Conservation (phyloP, 208 protist species). For the Giardia duodenalis region DNA sequence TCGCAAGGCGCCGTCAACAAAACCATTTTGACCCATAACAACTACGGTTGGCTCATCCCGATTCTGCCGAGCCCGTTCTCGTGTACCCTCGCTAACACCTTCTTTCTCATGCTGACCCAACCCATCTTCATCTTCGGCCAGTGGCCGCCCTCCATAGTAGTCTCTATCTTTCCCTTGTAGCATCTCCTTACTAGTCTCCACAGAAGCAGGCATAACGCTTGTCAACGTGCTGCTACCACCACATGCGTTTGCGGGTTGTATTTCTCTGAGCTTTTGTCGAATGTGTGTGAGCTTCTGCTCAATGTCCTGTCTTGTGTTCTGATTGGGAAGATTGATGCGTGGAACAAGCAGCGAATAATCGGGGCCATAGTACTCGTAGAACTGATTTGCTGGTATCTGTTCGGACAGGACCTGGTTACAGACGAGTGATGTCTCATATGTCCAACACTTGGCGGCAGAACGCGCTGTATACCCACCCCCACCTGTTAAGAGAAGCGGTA, state of each 20-base stretch:
- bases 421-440: slow-evolving; percentile 64
- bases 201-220: background rate
- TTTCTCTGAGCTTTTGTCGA: background rate
- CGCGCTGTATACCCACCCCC: slow-evolving; percentile 94
- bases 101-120: background rate
- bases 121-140: background rate
- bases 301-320: slow-evolving; percentile 46
- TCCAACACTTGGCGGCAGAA: slow-evolving; percentile 91
- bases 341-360: slow-evolving; percentile 60
- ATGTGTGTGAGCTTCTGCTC: slow-evolving; percentile 26
- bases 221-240: background rate
- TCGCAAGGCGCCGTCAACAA: background rate
- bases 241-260: background rate
- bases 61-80: background rate
- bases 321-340: slow-evolving; percentile 57
- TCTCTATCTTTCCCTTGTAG: background rate
- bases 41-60: background rate
- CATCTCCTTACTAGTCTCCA: too few species aligned
- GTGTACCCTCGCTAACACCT: slow-evolving; percentile 11
- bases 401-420: slow-evolving; percentile 35
- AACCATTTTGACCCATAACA: background rate
- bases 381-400: slow-evolving; percentile 70
- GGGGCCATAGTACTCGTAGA: slow-evolving; percentile 69
- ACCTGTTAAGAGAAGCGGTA: slow-evolving; percentile 81
- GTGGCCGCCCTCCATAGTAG: background rate